phyloP scores from a whole-genome alignment of 805 yeast species.

The Metschnikowia proteae region DNA sequence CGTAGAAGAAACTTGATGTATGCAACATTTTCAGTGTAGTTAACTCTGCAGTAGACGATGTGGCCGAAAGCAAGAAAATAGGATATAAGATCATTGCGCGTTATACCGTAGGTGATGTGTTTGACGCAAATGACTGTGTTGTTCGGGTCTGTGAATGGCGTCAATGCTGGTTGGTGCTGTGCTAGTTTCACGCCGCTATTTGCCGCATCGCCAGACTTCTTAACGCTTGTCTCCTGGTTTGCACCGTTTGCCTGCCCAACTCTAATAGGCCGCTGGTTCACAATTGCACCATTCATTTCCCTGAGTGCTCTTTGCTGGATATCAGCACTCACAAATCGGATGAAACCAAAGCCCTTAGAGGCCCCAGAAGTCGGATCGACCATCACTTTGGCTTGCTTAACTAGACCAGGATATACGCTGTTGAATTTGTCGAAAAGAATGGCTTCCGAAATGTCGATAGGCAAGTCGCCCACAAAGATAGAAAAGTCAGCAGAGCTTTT shows the following conservation, averaged over 20 bases:
- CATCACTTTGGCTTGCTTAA: conserved; percentile 75
- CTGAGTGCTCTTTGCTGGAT: conserved; percentile 69
- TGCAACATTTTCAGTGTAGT: conserved; percentile 22
- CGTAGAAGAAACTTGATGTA: conserved; percentile 28
- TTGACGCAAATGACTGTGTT: conserved; percentile 74
- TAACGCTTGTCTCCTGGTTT: conserved; percentile 4
- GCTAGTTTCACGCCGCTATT: conserved; percentile 21
- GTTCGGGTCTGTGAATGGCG: conserved; percentile 71
- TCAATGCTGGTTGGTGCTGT: conserved; percentile 52
- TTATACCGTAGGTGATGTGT: conserved; percentile 56
- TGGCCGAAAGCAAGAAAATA: conserved; percentile 66
- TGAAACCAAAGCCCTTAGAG: conserved; percentile 86
- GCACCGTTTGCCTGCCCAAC: conserved; percentile 50
- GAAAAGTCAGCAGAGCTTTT: conserved; percentile 46
- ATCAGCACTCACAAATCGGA: conserved; percentile 61
- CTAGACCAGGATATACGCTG: conserved; percentile 60
- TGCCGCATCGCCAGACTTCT: conserved; percentile 3
- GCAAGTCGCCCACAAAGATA: conserved; percentile 82
- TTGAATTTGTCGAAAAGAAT: conserved; percentile 63
- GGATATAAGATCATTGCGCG: conserved; percentile 58
- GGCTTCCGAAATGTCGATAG: conserved; percentile 67
- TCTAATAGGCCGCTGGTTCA: conserved; percentile 73
- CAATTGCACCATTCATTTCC: conserved; percentile 77
- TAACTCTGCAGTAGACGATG: conserved; percentile 24
- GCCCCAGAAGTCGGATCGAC: conserved; percentile 64